phyloP scores from a whole-genome alignment of 768 basidiomycete species.

The Termitomyces eurrhizus region DNA sequence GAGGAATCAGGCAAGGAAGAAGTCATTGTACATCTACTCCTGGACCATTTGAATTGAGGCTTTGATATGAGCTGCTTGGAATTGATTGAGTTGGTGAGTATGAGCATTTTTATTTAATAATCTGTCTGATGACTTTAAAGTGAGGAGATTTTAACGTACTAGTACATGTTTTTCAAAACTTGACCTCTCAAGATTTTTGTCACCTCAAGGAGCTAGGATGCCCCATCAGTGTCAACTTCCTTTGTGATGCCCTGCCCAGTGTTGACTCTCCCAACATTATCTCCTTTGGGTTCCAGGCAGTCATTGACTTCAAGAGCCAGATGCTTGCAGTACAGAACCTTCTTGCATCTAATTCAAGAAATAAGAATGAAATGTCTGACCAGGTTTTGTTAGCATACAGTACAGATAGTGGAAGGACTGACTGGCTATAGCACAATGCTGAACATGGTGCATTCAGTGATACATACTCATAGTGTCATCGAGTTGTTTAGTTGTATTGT shows the following conservation, averaged over 20 bases:
- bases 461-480: conserved; percentile 84
- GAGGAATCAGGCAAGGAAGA: conserved; percentile 64
- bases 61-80: conserved; percentile 90
- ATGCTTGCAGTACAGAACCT: conserved; percentile 91
- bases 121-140: conserved; percentile 39
- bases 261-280: conserved; percentile 84
- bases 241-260: conserved; percentile 71
- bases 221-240: conserved; percentile 75
- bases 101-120: neutral
- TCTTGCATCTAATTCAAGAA: conserved; percentile 69
- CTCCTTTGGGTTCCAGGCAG: conserved; percentile 92
- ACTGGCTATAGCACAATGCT: conserved; percentile 68
- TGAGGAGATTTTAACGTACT: conserved; percentile 68
- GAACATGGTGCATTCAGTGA: conserved; percentile 71
- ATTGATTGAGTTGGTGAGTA: conserved; percentile 83
- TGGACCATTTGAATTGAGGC: conserved; percentile 63
- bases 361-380: conserved; percentile 56
- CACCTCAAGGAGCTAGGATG: conserved; percentile 91
- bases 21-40: conserved; percentile 52
- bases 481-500: conserved; percentile 82
- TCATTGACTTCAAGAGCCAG: conserved; percentile 91
- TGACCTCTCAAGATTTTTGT: conserved; percentile 74
- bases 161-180: conserved; percentile 75
- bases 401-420: conserved; percentile 91
- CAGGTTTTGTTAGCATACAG: conserved; percentile 80